Base-by-base conservation (phyloP, 192 early-diverging fungal genomes). In the Chytriomyces confervae region DNA sequence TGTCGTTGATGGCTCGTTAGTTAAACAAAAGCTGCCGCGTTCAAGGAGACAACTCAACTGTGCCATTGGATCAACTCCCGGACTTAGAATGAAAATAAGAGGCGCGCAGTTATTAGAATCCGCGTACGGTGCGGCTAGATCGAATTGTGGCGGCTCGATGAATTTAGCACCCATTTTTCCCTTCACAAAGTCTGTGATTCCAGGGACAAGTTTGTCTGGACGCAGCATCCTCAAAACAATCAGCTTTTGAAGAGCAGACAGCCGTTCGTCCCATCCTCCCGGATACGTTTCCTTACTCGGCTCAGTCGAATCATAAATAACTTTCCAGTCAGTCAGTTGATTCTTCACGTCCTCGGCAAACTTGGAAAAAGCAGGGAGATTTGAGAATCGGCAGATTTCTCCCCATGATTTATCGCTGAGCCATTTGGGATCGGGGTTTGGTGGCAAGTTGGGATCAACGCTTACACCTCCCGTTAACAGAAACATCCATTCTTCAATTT, bases 141-240 rank as follows among this genome's bases (percentile, higher is more conserved):
- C 89, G 76, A 90, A 90, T 53, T 86, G 87, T 20, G 89, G 89
- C 5, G 89, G 89, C 66, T 90, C 89, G 36, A 90, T 85, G 68
- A 83, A 90, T 80, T 89, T 89, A 48, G 81, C 82, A 0, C 89
- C 89, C 84, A 90, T 87, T 64, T 84, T 82, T 50, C 66, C 80
- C 44, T 80, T 88, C 46, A 90, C 89, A 80, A 89, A 90, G 48
- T 89, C 88, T 82, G 86, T 88, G 27, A 90, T 79, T 24, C 77
- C 86, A 11, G 88, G 86, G 11, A 90, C 86, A 8, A 90, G 77
- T 61, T 87, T 87, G 53, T 90, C 89, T 7, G 89, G 87, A 27
- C 89, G 46, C 20, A 90, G 69, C 36, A 86, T 79, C 8, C 87
- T 45, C 11, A 87, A 62, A 23, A 89, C 78, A 48, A 89, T 69